Evolutionary conservation across 345 rosid genomes (phyloP), one percentile per base, ranked within the genome.

Genomic region (Brassica nigra): DNA sequence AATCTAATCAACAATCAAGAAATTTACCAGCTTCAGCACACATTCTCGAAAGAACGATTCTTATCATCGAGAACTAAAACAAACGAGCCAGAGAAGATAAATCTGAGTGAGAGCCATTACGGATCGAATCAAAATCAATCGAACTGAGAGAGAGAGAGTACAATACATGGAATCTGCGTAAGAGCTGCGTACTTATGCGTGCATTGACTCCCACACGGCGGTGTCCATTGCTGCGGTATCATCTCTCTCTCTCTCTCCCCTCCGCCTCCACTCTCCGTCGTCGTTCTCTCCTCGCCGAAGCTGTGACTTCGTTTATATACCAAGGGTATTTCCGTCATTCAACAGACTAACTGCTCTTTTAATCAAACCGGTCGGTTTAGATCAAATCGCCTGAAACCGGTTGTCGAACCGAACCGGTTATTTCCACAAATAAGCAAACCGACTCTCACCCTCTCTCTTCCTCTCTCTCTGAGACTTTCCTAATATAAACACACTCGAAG

Each of bases 141-240:
- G 16, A 29, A 2, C 12, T 37, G 69, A 36, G 27, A 33, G 76
- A 33, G 64, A 28, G 18, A 49, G 18, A 49, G 5, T 10, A 34
- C 47, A 61, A 61, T 82, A 95, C 99, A 93, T 6, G 98, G 97
- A 80, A 95, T 88, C 86, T 95, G 98, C 66, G 81, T 87, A 62
- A 91, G 92, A 44, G 96, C 83, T 7, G 98, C 86, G 61, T 83
- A 95, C 88, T 90, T 95, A 70, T 82, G 81, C 75, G 99, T 95
- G 87, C 99, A 95, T 54, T 85, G 82, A 66, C 59, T 85, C 70
- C 96, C 89, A 71, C 98, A 95, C n/a, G 97, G 94, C 66, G 89
- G 86, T 47, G 88, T 77, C 99, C 99, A 95, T 84, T 90, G 89
- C 73, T 87, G 90, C 14, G 96, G 97, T 58, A 89, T 79, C 89